A percentile compares a stretch with the other conserved stretches of the same genome.
Evolutionary conservation across 2,329 filamentous ascomycete species (phyloP).

Genomic region (Fonsecaea pedrosoi): DNA sequence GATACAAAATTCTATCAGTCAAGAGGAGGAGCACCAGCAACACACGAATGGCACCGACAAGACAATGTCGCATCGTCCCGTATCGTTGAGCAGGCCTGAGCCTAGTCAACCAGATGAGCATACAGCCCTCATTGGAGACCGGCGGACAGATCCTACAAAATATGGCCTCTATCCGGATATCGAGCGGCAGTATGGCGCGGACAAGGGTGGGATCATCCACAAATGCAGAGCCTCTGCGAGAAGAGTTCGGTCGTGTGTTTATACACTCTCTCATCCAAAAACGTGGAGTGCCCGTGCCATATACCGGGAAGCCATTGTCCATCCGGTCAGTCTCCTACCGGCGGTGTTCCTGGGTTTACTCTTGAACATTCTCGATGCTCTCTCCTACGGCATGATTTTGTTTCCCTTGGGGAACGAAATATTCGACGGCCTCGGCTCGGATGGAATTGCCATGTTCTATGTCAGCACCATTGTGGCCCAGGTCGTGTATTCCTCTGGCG

Average conservation of each 20-base stretch:
- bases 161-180: slow-evolving; percentile 40
- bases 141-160: slow-evolving; percentile 28
- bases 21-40: slow-evolving; percentile 33
- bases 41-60: slow-evolving; percentile 33
- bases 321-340: slow-evolving; percentile 75
- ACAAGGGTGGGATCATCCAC: slow-evolving; percentile 9
- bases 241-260: slow-evolving; percentile 26
- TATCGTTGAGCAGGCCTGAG: slow-evolving; percentile 15
- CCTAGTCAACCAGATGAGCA: slow-evolving; percentile 39
- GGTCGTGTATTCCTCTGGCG: slow-evolving; percentile 80
- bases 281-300: slow-evolving; percentile 73
- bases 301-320: slow-evolving; percentile 68
- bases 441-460: slow-evolving; percentile 98
- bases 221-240: slow-evolving; percentile 24
- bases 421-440: slow-evolving; percentile 84
- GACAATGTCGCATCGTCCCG: slow-evolving; percentile 6
- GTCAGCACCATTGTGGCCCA: slow-evolving; percentile 96
- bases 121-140: slow-evolving; percentile 37
- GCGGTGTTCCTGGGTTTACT: slow-evolving; percentile 87
- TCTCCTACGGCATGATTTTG: slow-evolving; percentile 96
- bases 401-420: slow-evolving; percentile 88
- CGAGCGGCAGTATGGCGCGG: slow-evolving; percentile 39
- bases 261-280: slow-evolving; percentile 64
- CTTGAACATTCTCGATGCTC: slow-evolving; percentile 89
- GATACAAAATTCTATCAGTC: slow-evolving; percentile 52